These are phyloP conservation scores for Nymphaea thermarum DNA, from an alignment of 164 flowering plant genomes.

Conservation along the genomic window DNA sequence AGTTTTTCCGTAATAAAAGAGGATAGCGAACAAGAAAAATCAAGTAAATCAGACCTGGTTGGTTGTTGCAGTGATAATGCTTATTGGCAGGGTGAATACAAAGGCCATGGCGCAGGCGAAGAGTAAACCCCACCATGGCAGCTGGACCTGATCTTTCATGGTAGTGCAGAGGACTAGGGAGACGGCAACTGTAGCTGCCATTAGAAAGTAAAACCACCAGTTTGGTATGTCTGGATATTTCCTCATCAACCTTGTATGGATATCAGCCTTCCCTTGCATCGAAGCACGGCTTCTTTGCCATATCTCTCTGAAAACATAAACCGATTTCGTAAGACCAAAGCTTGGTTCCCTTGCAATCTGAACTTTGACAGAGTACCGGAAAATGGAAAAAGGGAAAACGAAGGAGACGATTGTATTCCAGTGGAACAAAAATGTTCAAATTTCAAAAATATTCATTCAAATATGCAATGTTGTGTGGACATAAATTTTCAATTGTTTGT, in stretches of 20 bases:
- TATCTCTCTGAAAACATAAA: constrained; percentile 30
- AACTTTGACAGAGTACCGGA: too few species aligned
- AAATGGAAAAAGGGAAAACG: too few species aligned
- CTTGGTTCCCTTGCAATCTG: too few species aligned
- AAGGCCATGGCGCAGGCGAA: constrained; percentile 48
- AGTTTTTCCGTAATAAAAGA: too few species aligned
- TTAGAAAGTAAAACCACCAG: constrained; percentile 62
- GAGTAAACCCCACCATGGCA: constrained; percentile 93
- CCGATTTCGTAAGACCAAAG: too few species aligned
- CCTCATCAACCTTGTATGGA: constrained; percentile 72
- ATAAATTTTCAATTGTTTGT: too few species aligned
- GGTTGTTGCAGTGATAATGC: constrained; percentile 82
- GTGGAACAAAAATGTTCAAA: too few species aligned
- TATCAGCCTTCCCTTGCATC: constrained; percentile 30
- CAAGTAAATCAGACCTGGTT: constrained; percentile 37
- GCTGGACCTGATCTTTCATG: constrained; percentile 51
- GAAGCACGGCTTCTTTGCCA: constrained; percentile 21
- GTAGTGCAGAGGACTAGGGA: constrained; percentile 49
- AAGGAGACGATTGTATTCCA: too few species aligned
- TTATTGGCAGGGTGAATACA: constrained; percentile 63
- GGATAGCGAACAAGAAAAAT: too few species aligned
- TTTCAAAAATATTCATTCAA: too few species aligned
- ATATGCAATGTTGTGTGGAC: too few species aligned
- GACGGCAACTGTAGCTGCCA: constrained; percentile 20
- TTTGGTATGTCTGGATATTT: constrained; percentile 50